Evolutionary conservation across 2,329 filamentous ascomycete species (phyloP), one percentile per base, ranked within the genome.

Genomic region (Westerdykella aurantiaca): DNA sequence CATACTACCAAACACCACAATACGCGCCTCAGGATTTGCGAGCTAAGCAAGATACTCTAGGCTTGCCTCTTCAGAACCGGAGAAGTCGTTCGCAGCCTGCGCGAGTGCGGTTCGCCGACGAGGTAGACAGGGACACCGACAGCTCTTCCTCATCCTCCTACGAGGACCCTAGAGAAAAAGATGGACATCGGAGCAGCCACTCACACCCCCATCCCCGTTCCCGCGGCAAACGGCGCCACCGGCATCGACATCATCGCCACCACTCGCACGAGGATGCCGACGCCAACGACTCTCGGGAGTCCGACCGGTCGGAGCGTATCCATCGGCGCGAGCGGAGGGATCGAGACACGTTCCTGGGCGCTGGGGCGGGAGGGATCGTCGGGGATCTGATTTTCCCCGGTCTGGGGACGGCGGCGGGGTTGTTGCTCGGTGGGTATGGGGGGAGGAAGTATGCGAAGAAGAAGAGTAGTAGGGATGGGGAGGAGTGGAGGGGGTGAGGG

Each of bases 351-450:
- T 73, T 73, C 40, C 52, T 73, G 0, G 71, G 71, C 38, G 71
- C 70, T 0, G 69, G 70, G 9, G 70, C 64, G 2, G 71, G 71
- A 11, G 70, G 68, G 5, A 45, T 73, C 2, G 59, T 73, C 1
- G 71, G 71, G 2, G 71, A 73, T 47, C 58, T 56, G 12, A 68
- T 73, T 9, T 71, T 73, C 35, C 71, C 70, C 3, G 70, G 70
- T 0, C 45, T 72, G 2, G 70, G 70, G 3, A 72, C 63, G 1
- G 18, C 18, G 18, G 18, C 18, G 18, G 18, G 18, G 6, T 21
- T 21, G 18, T 21, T 21, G 18, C 18, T 21, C 6, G 18, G 18
- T 21, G 18, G 18, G 18, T 21, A 21, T 21, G 18, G 18, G 18
- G 18, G 18, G 18, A 21, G 18, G 18, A 21, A 6, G 18, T 21